Conservation (phyloP, 768 basidiomycete genomes). For the Amanita pseudoporphyria region DNA sequence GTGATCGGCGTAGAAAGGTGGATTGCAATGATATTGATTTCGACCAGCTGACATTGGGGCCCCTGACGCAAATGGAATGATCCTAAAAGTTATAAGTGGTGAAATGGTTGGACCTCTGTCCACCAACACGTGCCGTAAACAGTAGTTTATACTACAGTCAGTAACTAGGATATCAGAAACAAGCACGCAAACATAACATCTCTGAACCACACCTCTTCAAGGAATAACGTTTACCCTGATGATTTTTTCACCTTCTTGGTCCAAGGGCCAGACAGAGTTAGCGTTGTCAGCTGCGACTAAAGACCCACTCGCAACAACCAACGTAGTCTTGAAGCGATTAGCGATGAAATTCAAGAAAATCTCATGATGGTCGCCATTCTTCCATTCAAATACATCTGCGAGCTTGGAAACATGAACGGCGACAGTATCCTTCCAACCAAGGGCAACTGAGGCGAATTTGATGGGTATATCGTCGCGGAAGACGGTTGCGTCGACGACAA, state of each 20-base stretch:
- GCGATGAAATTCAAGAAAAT: background rate
- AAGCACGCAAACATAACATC: too few relatives aligned
- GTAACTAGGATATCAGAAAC: too few relatives aligned
- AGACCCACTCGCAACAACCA: background rate
- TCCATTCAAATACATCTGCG: slow-evolving; percentile 1
- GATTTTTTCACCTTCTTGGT: background rate
- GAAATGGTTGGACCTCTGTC: too few relatives aligned
- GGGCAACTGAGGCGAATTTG: slow-evolving; percentile 2
- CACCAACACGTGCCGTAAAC: too few relatives aligned
- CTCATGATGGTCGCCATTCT: background rate
- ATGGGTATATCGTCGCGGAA: background rate
- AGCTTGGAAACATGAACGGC: slow-evolving; percentile 1
- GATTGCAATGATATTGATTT: too few relatives aligned
- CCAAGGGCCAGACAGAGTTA: background rate
- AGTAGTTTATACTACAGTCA: too few relatives aligned
- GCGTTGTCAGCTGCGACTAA: background rate
- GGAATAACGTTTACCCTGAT: background rate
- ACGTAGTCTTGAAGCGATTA: background rate
- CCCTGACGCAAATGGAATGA: too few relatives aligned
- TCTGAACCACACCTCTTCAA: too few relatives aligned
- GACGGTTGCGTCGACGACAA: slow-evolving; percentile 2
- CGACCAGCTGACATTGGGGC: too few relatives aligned
- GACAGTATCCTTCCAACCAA: background rate
- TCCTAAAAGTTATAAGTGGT: too few relatives aligned
- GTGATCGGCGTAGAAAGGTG: too few relatives aligned